A percentile compares a stretch with the other conserved stretches of the same genome.
Evolutionary conservation across 2,329 filamentous ascomycete genomes (phyloP).

Genomic region (Amylocarpus encephaloides): DNA sequence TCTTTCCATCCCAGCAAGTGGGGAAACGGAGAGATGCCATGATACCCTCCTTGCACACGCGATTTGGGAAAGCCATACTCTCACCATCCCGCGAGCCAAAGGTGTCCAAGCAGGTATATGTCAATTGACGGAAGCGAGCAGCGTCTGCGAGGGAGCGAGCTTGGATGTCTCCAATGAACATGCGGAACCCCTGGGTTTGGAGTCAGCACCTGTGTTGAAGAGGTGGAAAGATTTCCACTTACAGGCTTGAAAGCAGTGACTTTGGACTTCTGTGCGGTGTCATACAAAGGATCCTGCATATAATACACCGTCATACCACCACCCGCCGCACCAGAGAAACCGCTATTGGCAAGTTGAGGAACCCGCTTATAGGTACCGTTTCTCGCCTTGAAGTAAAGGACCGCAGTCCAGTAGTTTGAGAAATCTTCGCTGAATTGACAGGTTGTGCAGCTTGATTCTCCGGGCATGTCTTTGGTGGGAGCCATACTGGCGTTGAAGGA

Average conservation of each 20-base stretch:
- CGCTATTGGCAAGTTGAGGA: conserved; percentile 31
- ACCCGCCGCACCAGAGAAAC: conserved; percentile 31
- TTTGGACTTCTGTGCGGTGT: conserved; percentile 32
- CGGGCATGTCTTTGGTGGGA: conserved; percentile 23
- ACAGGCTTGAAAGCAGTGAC: conserved; percentile 37
- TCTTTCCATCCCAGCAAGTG: conserved; percentile 25
- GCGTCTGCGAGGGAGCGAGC: conserved; percentile 33
- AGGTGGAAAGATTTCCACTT: neutral
- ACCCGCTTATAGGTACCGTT: conserved; percentile 31
- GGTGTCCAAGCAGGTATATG: conserved; percentile 38
- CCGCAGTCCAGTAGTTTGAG: conserved; percentile 33
- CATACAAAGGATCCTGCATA: conserved; percentile 27
- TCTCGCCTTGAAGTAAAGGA: conserved; percentile 28
- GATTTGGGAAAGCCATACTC: conserved; percentile 33
- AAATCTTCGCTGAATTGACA: conserved; percentile 34
- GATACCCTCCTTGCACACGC: conserved; percentile 29
- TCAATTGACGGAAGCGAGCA: conserved; percentile 37
- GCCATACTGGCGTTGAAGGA: conserved; percentile 38
- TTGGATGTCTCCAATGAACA: conserved; percentile 38
- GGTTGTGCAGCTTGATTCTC: conserved; percentile 29
- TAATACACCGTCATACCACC: conserved; percentile 37
- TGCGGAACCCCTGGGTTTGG: conserved; percentile 35
- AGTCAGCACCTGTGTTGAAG: neutral
- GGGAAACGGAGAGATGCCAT: conserved; percentile 31
- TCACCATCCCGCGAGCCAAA: conserved; percentile 11